Evolutionary conservation across 1,284 basidiomycete genomes (phyloP).

Genomic region (Ustilago cynodontis): DNA sequence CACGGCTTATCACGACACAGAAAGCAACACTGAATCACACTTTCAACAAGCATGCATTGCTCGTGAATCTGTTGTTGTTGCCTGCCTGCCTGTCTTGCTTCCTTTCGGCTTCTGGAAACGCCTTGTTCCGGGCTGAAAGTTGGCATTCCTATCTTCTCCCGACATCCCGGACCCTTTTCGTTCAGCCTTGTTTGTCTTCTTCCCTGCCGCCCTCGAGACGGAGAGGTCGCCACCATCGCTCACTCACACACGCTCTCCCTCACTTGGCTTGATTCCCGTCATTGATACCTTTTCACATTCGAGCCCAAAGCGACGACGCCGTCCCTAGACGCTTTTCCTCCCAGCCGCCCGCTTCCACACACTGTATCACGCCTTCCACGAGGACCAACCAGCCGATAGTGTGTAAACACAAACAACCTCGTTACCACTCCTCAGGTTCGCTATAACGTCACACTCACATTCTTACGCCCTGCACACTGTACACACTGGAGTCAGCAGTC

Average conservation of each 20-base stretch:
- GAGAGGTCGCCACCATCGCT: not conserved
- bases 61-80: not conserved
- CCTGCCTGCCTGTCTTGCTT: too few species aligned
- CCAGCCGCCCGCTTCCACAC: too few species aligned
- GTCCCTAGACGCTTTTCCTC: not conserved
- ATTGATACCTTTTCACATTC: constrained; percentile 2
- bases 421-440: not conserved
- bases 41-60: not conserved
- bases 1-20: not conserved
- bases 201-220: too few species aligned
- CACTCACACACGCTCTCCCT: too few species aligned
- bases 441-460: constrained; percentile 1
- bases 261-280: not conserved
- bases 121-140: not conserved
- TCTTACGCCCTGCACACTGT: not conserved
- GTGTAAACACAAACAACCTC: constrained; percentile 1
- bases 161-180: constrained; percentile 17
- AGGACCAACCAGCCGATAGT: not conserved
- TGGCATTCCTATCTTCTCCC: not conserved
- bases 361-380: constrained; percentile 3
- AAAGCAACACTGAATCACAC: not conserved
- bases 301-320: not conserved
- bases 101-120: not conserved
- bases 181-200: not conserved
- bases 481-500: not conserved